phyloP scores from a whole-genome alignment of 257 asterid genomes.

The Verbascum thapsus region DNA sequence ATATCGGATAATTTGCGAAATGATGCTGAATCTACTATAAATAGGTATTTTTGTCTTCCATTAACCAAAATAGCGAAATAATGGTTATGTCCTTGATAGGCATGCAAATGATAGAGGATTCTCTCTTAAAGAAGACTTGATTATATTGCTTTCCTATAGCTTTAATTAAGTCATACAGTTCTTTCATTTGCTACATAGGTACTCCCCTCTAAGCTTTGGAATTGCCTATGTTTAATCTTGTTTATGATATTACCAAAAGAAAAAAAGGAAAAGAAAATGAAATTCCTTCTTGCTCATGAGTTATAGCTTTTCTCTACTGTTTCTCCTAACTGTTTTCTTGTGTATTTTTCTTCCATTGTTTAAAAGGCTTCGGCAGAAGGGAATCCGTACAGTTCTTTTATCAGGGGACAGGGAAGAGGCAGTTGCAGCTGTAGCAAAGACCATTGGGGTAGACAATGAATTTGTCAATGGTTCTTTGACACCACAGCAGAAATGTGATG shows the following conservation, averaged over 20 bases:
- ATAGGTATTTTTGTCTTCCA: constrained; percentile 48
- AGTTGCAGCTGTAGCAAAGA: constrained; percentile 91
- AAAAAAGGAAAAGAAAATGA: constrained; percentile 5
- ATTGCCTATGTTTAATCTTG: neutral
- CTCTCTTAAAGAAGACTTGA: neutral
- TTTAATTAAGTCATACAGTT: neutral
- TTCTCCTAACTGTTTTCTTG: constrained; percentile 18
- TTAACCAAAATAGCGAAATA: constrained; percentile 6
- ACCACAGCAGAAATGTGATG: constrained; percentile 81
- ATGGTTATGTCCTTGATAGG: neutral
- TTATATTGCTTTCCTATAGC: constrained; percentile 7
- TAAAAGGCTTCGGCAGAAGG: constrained; percentile 81
- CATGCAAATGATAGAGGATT: neutral
- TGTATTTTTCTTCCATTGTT: constrained; percentile 22
- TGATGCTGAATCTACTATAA: constrained; percentile 78
- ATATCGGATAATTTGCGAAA: constrained; percentile 75
- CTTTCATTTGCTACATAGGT: neutral
- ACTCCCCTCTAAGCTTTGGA: neutral
- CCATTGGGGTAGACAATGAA: constrained; percentile 71
- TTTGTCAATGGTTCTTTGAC: constrained; percentile 72
- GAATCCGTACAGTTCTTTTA: constrained; percentile 72
- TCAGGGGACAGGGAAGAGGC: constrained; percentile 99
- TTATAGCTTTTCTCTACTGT: neutral
- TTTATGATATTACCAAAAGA: neutral
- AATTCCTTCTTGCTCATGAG: constrained; percentile 24